Conservation (phyloP, 352 stramenopile genomes). For the Peronosclerospora sorghi region DNA sequence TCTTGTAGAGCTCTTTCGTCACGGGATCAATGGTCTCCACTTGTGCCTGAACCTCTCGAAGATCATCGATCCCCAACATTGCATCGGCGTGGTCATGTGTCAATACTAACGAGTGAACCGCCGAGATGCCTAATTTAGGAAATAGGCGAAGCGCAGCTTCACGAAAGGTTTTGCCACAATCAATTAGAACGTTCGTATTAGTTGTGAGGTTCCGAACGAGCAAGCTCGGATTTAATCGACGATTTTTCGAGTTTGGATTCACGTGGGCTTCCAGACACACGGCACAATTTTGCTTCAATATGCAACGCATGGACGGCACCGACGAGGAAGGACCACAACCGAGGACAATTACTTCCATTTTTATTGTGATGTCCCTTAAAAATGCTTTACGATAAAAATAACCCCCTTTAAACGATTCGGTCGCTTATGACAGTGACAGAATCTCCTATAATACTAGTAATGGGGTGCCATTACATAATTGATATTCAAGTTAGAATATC, state of each 20-base stretch:
- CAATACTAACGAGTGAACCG: conserved; percentile 64
- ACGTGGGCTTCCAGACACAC: conserved; percentile 60
- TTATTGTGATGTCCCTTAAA: too few relatives aligned
- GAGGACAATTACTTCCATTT: conserved; percentile 77
- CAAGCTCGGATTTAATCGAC: conserved; percentile 68
- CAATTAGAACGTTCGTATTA: conserved; percentile 59
- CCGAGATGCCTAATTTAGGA: conserved; percentile 30
- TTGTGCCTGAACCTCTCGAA: conserved; percentile 67
- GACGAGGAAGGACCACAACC: conserved; percentile 76
- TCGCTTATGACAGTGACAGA: too few relatives aligned
- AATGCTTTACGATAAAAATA: too few relatives aligned
- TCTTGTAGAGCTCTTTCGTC: conserved; percentile 56
- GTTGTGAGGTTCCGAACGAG: conserved; percentile 42
- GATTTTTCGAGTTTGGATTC: conserved; percentile 66
- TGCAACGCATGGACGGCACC: conserved; percentile 65
- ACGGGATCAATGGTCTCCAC: conserved; percentile 36
- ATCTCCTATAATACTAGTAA: too few relatives aligned
- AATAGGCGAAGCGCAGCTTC: conserved; percentile 61
- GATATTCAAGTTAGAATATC: too few relatives aligned
- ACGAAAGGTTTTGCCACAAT: conserved; percentile 86
- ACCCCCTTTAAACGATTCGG: too few relatives aligned
- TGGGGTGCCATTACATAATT: too few relatives aligned
- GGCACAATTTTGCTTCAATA: conserved; percentile 37
- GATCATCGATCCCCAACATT: conserved; percentile 71
- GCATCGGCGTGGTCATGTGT: conserved; percentile 84